phyloP scores from a whole-genome alignment of 2,329 filamentous ascomycete genomes.

The Cordyceps tenuipes region DNA sequence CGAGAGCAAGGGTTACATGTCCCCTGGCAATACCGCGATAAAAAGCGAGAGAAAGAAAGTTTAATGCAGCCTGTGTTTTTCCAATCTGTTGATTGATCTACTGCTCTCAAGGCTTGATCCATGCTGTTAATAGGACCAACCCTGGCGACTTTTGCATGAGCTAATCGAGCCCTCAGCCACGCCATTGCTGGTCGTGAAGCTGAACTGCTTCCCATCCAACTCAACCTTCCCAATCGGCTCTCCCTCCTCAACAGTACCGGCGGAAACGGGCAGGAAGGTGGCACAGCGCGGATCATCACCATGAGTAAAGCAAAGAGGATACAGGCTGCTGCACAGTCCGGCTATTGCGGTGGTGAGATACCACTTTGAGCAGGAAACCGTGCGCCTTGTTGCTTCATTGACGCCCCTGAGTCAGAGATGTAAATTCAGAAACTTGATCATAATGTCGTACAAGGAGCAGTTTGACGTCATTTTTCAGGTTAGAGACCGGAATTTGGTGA shows the following conservation, averaged over 20 bases:
- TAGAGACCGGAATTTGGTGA: not conserved
- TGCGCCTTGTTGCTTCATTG: not conserved
- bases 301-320: not conserved
- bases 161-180: not conserved
- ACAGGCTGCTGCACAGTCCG: not conserved
- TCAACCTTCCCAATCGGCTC: not conserved
- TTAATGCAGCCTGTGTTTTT: too few relatives aligned
- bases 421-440: not conserved
- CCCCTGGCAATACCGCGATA: too few relatives aligned
- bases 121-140: not conserved
- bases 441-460: not conserved
- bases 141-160: not conserved
- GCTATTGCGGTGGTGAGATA: not conserved
- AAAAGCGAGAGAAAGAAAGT: too few relatives aligned
- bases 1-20: too few relatives aligned
- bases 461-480: not conserved
- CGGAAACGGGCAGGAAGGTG: not conserved
- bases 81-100: too few relatives aligned
- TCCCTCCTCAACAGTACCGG: not conserved
- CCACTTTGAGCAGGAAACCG: not conserved
- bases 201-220: not conserved
- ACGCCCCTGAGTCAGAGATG: not conserved
- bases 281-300: not conserved
- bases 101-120: too few relatives aligned
- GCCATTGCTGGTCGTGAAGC: not conserved